Percentiles rank a stretch among this genome's conserved stretches.
These are phyloP conservation scores for Aulographum hederae DNA, from an alignment of 2,329 filamentous ascomycete genomes.

Conservation along the genomic window DNA sequence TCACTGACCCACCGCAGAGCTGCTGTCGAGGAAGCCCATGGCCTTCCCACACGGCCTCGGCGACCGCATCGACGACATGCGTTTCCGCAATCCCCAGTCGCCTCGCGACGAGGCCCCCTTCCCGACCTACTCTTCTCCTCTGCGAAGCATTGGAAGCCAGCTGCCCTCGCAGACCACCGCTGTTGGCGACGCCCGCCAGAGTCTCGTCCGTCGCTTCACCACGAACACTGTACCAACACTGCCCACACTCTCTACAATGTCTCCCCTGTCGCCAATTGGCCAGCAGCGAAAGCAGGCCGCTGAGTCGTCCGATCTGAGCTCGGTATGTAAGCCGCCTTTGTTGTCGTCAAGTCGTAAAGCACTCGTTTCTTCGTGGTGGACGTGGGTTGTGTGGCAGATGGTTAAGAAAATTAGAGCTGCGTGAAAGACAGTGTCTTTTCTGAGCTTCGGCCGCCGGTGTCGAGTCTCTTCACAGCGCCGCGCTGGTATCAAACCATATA, in stretches of 20 bases:
- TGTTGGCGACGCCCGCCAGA: conserved; percentile 48
- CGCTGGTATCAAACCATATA: too few species aligned
- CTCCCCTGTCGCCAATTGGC: conserved; percentile 40
- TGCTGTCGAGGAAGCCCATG: too few species aligned
- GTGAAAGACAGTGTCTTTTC: too few species aligned
- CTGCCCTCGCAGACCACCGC: conserved; percentile 36
- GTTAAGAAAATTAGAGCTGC: too few species aligned
- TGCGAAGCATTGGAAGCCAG: conserved; percentile 46
- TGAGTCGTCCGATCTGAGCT: conserved; percentile 34
- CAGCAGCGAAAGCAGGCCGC: conserved; percentile 34
- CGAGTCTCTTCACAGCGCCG: too few species aligned
- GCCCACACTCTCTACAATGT: conserved; percentile 52
- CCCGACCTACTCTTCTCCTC: conserved; percentile 55
- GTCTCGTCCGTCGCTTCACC: conserved; percentile 81
- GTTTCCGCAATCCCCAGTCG: conserved; percentile 60
- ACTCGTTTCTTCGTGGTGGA: too few species aligned
- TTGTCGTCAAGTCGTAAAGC: neutral
- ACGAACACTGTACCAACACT: conserved; percentile 67
- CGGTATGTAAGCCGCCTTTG: conserved; percentile 26
- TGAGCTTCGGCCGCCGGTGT: too few species aligned
- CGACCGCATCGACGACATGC: conserved; percentile 60
- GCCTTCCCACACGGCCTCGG: conserved; percentile 44
- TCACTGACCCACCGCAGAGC: too few species aligned
- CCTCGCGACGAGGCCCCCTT: conserved; percentile 60
- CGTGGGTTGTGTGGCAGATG: too few species aligned